Conservation (phyloP, 371 early-diverging fungal genomes). For the Saksenaea vasiformis region DNA sequence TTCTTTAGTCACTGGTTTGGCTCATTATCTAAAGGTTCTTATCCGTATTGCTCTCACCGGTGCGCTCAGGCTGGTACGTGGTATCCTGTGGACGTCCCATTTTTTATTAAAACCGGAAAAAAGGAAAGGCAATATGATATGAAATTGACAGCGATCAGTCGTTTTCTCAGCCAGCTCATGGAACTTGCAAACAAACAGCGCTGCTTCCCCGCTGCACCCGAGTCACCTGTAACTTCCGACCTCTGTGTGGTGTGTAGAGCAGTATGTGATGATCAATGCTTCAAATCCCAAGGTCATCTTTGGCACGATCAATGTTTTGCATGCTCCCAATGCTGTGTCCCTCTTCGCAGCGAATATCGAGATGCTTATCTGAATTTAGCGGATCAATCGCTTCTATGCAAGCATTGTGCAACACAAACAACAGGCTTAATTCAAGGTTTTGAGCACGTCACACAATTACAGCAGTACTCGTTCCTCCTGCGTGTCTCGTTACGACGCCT, state of each 20-base stretch:
- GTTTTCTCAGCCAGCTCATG: conserved; percentile 65
- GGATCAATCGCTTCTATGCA: conserved; percentile 48
- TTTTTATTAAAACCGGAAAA: not conserved
- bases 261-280: conserved; percentile 85
- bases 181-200: conserved; percentile 56
- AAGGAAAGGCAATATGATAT: conserved; percentile 12
- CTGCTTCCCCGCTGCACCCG: conserved; percentile 17
- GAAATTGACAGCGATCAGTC: conserved; percentile 50
- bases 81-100: not conserved
- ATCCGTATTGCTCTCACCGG: conserved; percentile 90
- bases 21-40: conserved; percentile 89
- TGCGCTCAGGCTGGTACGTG: conserved; percentile 75
- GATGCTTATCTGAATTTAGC: conserved; percentile 48
- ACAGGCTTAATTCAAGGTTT: conserved; percentile 55
- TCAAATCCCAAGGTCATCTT: conserved; percentile 55
- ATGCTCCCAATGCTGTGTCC: conserved; percentile 66
- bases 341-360: conserved; percentile 54
- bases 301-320: conserved; percentile 87
- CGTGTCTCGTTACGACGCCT: conserved; percentile 83
- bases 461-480: conserved; percentile 89
- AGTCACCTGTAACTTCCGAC: conserved; percentile 59
- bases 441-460: conserved; percentile 79
- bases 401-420: conserved; percentile 34
- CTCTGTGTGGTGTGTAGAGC: conserved; percentile 74
- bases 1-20: conserved; percentile 88